Conservation (phyloP, 768 basidiomycete genomes). For the Podaxis sp. region DNA sequence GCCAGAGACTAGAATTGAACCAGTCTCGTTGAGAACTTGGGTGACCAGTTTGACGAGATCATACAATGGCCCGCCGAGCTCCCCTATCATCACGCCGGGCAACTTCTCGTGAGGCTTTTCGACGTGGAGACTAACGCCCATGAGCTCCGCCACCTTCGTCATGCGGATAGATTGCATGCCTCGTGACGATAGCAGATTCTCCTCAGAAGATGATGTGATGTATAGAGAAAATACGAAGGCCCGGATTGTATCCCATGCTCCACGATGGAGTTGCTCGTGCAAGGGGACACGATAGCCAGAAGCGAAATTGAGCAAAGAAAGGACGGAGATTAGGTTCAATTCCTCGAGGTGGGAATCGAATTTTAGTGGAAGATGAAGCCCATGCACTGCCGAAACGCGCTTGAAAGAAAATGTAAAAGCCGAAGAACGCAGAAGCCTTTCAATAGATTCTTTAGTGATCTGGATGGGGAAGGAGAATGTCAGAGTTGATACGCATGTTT, state of each 20-base stretch:
- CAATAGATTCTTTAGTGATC: slow-evolving; percentile 60
- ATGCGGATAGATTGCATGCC: slow-evolving; percentile 59
- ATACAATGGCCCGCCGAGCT: slow-evolving; percentile 72
- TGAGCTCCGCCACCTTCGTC: slow-evolving; percentile 67
- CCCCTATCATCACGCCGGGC: slow-evolving; percentile 69
- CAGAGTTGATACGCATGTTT: not conserved
- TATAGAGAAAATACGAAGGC: slow-evolving; percentile 73
- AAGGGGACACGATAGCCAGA: slow-evolving; percentile 79
- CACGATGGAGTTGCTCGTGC: slow-evolving; percentile 70
- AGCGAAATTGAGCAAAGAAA: slow-evolving; percentile 81
- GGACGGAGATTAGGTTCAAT: slow-evolving; percentile 76
- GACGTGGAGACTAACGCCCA: slow-evolving; percentile 66
- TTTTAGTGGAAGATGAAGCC: slow-evolving; percentile 74
- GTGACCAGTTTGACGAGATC: slow-evolving; percentile 72
- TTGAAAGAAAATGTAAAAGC: slow-evolving; percentile 63
- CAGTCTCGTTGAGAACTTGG: slow-evolving; percentile 69
- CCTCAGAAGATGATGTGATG: slow-evolving; percentile 58
- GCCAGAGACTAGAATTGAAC: slow-evolving; percentile 52
- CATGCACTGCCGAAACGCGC: slow-evolving; percentile 63
- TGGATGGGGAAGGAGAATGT: slow-evolving; percentile 25
- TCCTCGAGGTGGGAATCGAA: slow-evolving; percentile 75
- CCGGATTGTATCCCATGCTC: slow-evolving; percentile 83
- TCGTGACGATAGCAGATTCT: slow-evolving; percentile 62
- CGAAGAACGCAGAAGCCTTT: slow-evolving; percentile 61
- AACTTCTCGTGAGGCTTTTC: slow-evolving; percentile 72